Conservation (phyloP, 495 filamentous ascomycete species). For the Podospora fimiseda region DNA sequence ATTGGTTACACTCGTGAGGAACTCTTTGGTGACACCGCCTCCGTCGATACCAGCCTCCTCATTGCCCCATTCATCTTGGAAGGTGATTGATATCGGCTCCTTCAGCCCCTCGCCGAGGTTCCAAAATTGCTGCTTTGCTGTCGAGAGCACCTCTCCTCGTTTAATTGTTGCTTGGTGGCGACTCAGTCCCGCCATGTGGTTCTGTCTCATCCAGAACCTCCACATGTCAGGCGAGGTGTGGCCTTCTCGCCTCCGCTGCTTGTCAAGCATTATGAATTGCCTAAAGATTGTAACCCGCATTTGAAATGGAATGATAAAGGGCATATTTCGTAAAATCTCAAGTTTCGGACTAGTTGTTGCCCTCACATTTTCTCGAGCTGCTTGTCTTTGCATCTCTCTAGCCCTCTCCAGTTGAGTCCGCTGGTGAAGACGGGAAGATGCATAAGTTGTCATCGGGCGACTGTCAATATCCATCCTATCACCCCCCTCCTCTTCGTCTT, state of each 20-base stretch:
- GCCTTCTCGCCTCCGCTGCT: slow-evolving; percentile 67
- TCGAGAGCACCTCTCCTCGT: slow-evolving; percentile 73
- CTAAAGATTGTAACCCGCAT: slow-evolving; percentile 92
- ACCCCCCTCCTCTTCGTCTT: slow-evolving; percentile 34
- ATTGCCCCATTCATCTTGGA: slow-evolving; percentile 83
- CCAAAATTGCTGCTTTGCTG: slow-evolving; percentile 84
- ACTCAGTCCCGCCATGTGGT: slow-evolving; percentile 43
- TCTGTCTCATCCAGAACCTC: slow-evolving; percentile 60
- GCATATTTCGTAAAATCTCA: slow-evolving; percentile 92
- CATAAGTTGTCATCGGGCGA: slow-evolving; percentile 17
- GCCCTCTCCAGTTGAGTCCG: slow-evolving; percentile 38
- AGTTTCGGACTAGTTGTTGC: slow-evolving; percentile 74
- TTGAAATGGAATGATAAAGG: slow-evolving; percentile 90
- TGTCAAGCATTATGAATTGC: slow-evolving; percentile 81
- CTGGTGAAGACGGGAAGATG: slow-evolving; percentile 26
- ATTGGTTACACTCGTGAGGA: slow-evolving; percentile 81
- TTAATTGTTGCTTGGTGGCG: slow-evolving; percentile 77
- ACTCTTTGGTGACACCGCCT: slow-evolving; percentile 96
- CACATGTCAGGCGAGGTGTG: slow-evolving; percentile 71
- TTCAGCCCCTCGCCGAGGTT: slow-evolving; percentile 74
- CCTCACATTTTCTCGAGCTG: slow-evolving; percentile 58
- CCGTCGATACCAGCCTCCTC: slow-evolving; percentile 94
- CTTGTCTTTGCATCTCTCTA: slow-evolving; percentile 56
- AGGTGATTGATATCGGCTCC: slow-evolving; percentile 96
- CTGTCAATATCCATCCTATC: slow-evolving; percentile 35